phyloP scores from a whole-genome alignment of 164 flowering plant genomes.

The Sedum album region DNA sequence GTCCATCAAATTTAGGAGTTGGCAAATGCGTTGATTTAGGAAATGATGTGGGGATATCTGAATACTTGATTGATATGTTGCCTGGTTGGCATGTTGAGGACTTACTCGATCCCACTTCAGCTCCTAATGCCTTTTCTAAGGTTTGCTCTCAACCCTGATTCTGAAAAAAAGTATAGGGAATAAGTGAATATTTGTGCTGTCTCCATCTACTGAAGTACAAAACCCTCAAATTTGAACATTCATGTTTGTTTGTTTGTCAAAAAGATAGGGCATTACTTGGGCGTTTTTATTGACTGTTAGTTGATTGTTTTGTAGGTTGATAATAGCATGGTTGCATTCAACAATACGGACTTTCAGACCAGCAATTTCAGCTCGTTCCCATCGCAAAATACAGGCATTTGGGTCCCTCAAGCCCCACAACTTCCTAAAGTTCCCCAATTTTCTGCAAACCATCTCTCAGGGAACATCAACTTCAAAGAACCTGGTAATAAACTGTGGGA shows the following conservation, averaged over 20 bases:
- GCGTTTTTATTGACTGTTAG: neutral
- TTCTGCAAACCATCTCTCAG: slow-evolving; percentile 14
- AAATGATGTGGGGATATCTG: slow-evolving; percentile 55
- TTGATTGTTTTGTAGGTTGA: slow-evolving; percentile 19
- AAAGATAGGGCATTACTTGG: neutral
- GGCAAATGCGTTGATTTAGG: slow-evolving; percentile 20
- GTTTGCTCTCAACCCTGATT: slow-evolving; percentile 26
- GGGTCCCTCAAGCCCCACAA: slow-evolving; percentile 58
- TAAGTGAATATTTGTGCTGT: neutral
- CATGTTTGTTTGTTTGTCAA: too few species aligned
- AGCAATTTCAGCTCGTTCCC: slow-evolving; percentile 20
- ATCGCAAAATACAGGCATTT: slow-evolving; percentile 27
- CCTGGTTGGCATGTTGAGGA: slow-evolving; percentile 98
- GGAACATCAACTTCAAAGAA: slow-evolving; percentile 22
- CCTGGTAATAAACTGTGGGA: slow-evolving; percentile 22
- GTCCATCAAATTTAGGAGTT: neutral
- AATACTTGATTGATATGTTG: slow-evolving; percentile 68
- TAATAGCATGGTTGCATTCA: slow-evolving; percentile 18
- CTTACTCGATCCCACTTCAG: slow-evolving; percentile 42
- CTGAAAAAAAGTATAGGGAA: neutral
- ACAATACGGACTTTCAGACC: slow-evolving; percentile 24
- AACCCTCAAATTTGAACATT: too few species aligned
- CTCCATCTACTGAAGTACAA: neutral
- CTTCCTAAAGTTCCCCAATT: neutral
- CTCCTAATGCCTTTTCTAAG: slow-evolving; percentile 46